Percentiles rank a stretch among this genome's conserved stretches.
phyloP scores from a whole-genome alignment of 2,329 filamentous ascomycete species.

The Aspergillus hortae region DNA sequence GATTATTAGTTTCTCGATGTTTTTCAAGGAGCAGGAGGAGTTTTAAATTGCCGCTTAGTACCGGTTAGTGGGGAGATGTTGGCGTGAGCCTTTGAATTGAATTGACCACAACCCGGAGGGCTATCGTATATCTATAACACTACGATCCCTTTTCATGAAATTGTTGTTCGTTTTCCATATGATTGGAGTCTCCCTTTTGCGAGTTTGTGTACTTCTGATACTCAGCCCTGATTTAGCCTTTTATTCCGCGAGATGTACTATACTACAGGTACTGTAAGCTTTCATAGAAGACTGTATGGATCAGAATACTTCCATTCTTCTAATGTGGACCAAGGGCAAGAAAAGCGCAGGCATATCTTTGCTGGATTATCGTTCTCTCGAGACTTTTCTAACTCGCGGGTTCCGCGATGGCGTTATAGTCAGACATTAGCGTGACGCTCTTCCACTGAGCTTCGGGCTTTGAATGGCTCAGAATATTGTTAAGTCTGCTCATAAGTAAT shows the following conservation, averaged over 20 bases:
- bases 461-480: no score
- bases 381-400: no score
- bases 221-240: conserved; percentile 8
- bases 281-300: conserved; percentile 14
- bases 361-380: no score
- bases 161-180: conserved; percentile 18
- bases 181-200: conserved; percentile 12
- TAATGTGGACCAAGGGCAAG: no score
- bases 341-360: no score
- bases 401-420: neutral
- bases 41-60: conserved; percentile 56
- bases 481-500: no score
- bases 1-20: conserved; percentile 96
- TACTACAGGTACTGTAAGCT: conserved; percentile 14
- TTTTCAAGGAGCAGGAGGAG: conserved; percentile 96
- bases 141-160: conserved; percentile 16
- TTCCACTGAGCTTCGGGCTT: no score
- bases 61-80: neutral
- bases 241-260: conserved; percentile 16
- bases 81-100: neutral
- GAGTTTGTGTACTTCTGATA: conserved; percentile 15
- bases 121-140: conserved; percentile 3
- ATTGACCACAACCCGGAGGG: neutral
- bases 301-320: no score
- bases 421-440: no score